phyloP scores from a whole-genome alignment of 1,139 yeast genomes.

The Taiozyma onychis region DNA sequence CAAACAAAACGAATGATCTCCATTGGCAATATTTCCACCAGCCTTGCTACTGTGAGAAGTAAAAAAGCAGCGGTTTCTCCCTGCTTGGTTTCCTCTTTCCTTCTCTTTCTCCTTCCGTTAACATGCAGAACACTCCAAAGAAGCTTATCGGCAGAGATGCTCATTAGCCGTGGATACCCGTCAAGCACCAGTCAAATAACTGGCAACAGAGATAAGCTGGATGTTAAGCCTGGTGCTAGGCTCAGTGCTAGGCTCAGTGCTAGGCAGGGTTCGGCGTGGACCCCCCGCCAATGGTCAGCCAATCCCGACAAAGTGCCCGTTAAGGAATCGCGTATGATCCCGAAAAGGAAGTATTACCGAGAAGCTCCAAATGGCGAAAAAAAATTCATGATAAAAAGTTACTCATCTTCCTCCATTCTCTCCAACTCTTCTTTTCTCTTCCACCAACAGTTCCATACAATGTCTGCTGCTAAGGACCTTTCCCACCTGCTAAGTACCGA shows the following conservation, averaged over 20 bases:
- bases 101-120: not conserved
- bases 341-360: not conserved
- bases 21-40: too few relatives aligned
- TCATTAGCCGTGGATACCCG: too few relatives aligned
- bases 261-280: too few relatives aligned
- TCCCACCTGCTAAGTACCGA: conserved; percentile 73
- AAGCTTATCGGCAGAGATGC: too few relatives aligned
- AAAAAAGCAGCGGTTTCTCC: not conserved
- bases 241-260: too few relatives aligned
- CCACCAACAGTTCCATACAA: not conserved
- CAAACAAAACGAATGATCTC: too few relatives aligned
- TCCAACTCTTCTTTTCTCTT: too few relatives aligned
- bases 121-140: not conserved
- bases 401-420: not conserved
- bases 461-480: conserved; percentile 57
- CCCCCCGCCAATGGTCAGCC: too few relatives aligned
- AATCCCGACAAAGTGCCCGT: not conserved
- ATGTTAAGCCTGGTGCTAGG: too few relatives aligned
- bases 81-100: not conserved
- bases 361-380: not conserved
- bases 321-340: not conserved
- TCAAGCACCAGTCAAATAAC: too few relatives aligned
- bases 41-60: too few relatives aligned
- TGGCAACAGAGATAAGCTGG: too few relatives aligned
- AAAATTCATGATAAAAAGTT: not conserved